These are phyloP conservation scores for Juglanconis oblonga DNA, from an alignment of 2,329 filamentous ascomycete species.

Conservation along the genomic window DNA sequence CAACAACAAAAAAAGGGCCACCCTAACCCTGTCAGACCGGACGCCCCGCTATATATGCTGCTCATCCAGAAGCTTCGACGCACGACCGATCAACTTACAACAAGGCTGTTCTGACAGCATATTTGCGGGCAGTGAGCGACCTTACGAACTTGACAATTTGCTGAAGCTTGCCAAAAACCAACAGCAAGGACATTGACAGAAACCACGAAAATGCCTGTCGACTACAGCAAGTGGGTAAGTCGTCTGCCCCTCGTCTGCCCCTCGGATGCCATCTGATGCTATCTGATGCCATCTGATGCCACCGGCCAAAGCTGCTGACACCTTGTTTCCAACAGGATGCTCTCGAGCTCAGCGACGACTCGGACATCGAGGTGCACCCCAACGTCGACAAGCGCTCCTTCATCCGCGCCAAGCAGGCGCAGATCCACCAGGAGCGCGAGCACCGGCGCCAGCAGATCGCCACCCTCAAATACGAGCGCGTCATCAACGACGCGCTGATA, in stretches of 20 bases:
- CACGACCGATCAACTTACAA: background rate
- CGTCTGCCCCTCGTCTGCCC: too few relatives aligned
- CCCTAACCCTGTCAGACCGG: too few relatives aligned
- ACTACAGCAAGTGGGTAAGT: conserved; percentile 64
- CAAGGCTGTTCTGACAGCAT: background rate
- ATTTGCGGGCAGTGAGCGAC: background rate
- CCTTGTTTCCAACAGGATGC: conserved; percentile 59
- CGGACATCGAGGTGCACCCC: conserved; percentile 95
- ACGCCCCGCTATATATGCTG: background rate
- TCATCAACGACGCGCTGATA: conserved; percentile 89
- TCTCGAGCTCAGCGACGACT: conserved; percentile 96
- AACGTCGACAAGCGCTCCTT: conserved; percentile 99
- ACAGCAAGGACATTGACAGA: background rate
- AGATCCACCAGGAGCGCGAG: conserved; percentile 89
- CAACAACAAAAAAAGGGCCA: too few relatives aligned
- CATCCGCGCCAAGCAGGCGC: conserved; percentile 95
- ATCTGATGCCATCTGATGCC: background rate
- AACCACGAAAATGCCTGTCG: conserved; percentile 39
- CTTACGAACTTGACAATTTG: background rate
- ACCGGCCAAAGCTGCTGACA: conserved; percentile 2
- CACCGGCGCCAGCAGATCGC: conserved; percentile 86
- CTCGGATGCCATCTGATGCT: too few relatives aligned
- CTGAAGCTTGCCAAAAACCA: background rate
- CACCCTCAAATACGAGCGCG: conserved; percentile 86
- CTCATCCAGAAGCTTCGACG: conserved; percentile 4